Evolutionary conservation across 129 eudicot genomes (phyloP), one percentile per base, ranked within the genome.

Genomic region (Flaveria brownii): DNA sequence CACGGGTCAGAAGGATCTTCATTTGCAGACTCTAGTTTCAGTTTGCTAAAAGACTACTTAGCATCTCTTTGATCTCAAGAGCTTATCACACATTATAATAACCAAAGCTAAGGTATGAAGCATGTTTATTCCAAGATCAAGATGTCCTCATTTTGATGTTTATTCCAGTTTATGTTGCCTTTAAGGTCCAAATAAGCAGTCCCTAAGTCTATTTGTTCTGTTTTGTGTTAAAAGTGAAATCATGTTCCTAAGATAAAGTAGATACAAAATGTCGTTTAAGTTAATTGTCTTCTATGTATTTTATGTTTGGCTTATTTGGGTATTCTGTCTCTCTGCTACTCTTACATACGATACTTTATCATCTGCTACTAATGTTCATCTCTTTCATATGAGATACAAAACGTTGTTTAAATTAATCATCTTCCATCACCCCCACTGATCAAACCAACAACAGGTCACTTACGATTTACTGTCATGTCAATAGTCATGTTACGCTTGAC

Each of bases 1-100:
- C 86, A 87, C 76, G 84, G 84, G 42, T 67, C 86, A 28, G 89
- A 86, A 49, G 86, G 87, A 62, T 50, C 88, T 81, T 69, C 89
- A n/a, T 76, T 51, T 70, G 81, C 83, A 5, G 83, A 68, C 30
- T 79, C 85, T 33, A 66, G 86, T 64, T 23, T 89, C 66, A 71
- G 46, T 56, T 43, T 92, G 80, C 69, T 92, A 59, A 87, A 84
- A 73, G 89, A 82, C 80, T 87, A 47, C 76, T 65, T 88, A 23
- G 75, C 86, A 33, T 85, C 89, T 72, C 76, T 91, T 42, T 91
- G 68, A 72, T 76, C 51, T 16, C 66, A 16, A 28, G 23, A 15
- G 68, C 33, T 22, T 64, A 61, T 70, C 25, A 59, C 66, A 9
- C 72, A 33, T 49, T 60, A 23, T 23, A 9, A 16, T n/a, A 18